phyloP scores from a whole-genome alignment of 2,329 filamentous ascomycete species.

The Diaporthe amygdali region DNA sequence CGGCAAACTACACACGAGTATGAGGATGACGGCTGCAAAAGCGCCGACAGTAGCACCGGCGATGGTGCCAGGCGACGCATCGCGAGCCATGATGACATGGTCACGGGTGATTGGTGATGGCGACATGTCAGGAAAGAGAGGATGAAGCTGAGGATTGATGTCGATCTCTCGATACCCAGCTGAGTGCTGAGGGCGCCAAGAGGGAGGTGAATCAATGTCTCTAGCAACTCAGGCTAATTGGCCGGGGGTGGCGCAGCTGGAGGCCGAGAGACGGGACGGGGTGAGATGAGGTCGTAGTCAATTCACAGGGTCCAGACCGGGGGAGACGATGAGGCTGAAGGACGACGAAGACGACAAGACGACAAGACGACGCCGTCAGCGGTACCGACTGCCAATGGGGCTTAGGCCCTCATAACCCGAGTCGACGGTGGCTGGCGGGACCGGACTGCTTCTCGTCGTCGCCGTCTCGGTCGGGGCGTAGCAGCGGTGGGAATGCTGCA shows the following conservation, averaged over 20 bases:
- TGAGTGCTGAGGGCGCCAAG: constrained; percentile 9
- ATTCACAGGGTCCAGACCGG: not conserved
- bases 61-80: constrained; percentile 33
- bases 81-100: constrained; percentile 26
- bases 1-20: constrained; percentile 38
- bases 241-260: not conserved
- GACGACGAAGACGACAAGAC: not conserved
- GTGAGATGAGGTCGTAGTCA: not conserved
- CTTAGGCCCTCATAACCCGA: constrained; percentile 22
- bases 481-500: not conserved
- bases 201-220: constrained; percentile 17
- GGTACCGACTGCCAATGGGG: constrained; percentile 22
- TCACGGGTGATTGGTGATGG: constrained; percentile 12
- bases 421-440: constrained; percentile 12
- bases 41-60: constrained; percentile 41
- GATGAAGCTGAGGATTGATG: constrained; percentile 15
- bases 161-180: not conserved
- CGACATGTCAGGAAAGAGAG: constrained; percentile 12
- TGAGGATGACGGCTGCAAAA: constrained; percentile 34
- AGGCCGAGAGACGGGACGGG: constrained; percentile 6
- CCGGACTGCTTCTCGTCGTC: not conserved
- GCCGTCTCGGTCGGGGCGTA: not conserved
- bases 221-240: constrained; percentile 8
- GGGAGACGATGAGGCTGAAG: not conserved
- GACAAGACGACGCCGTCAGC: constrained; percentile 12